Evolutionary conservation across 805 yeast genomes (phyloP).

Genomic region (Blastobotrys chiropterorum): DNA sequence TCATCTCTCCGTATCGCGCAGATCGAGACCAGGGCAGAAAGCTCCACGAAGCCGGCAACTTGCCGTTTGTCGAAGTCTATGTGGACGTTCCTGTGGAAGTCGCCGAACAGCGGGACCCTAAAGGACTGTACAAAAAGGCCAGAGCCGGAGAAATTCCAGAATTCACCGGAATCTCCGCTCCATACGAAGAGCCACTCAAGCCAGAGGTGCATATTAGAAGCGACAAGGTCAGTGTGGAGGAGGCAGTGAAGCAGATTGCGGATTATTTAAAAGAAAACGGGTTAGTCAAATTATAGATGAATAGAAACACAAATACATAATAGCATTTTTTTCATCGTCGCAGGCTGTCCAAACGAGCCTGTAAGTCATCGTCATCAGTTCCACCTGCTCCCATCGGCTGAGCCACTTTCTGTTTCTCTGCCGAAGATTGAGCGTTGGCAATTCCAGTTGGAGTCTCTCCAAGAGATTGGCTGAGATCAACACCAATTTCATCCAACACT

Average conservation of each 20-base stretch:
- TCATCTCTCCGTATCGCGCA: conserved; percentile 82
- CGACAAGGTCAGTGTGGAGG: conserved; percentile 65
- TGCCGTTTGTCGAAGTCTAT: conserved; percentile 85
- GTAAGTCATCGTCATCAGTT: conserved; percentile 65
- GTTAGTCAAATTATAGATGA: conserved; percentile 6
- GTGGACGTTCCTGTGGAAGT: conserved; percentile 92
- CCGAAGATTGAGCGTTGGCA: conserved; percentile 13
- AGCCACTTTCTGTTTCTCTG: conserved; percentile 40
- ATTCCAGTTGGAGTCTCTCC: conserved; percentile 41
- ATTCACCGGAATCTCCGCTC: conserved; percentile 93
- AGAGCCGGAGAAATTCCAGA: conserved; percentile 91
- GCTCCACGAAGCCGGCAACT: conserved; percentile 63
- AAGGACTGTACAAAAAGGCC: conserved; percentile 94
- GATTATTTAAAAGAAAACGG: conserved; percentile 39
- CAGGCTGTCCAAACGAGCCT: conserved; percentile 79
- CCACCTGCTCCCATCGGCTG: conserved; percentile 48
- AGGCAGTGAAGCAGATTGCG: conserved; percentile 67
- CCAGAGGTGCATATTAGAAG: conserved; percentile 83
- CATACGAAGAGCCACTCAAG: conserved; percentile 83
- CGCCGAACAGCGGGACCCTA: conserved; percentile 96
- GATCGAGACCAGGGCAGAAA: conserved; percentile 85
- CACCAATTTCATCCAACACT: conserved; percentile 94
- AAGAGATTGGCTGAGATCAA: conserved; percentile 56
- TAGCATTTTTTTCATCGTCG: conserved; percentile 42
- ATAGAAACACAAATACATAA: not conserved